Base-by-base conservation (phyloP, 345 rosid genomes). In the Corchorus capsularis region DNA sequence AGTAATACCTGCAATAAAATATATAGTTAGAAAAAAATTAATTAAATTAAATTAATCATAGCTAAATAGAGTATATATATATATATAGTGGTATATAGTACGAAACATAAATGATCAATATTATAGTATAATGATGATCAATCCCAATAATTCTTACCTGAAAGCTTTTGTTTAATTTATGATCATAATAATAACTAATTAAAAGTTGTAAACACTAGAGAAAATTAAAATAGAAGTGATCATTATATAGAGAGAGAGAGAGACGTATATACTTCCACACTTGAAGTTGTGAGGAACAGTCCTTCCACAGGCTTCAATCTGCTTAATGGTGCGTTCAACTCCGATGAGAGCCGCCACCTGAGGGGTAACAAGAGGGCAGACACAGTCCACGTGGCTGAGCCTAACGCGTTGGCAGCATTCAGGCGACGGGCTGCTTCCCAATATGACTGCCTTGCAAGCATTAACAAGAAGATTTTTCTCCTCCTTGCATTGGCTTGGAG, bases 251-350 rank as follows among this genome's bases (percentile, higher is more conserved):
- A 15, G 56, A 52, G 7, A 43, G 47, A 43, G 47, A 43, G 6
- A 4, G 9, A 41, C 12, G 2, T 39, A 39, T 39, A 39, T 6
- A 39, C 49, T 59, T 75, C 79, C 79, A 63, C 79, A 79, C 39
- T 75, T 79, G 76, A 79, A 75, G 75, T 79, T 69, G 53, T 53
- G 82, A 32, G 82, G 82, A 39, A 79, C 79, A 2, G 68, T 54
- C 43, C 79, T 62, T 50, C 79, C 82, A 16, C 82, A 74, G 1
- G 65, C 72, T 74, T 74, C 65, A 19, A 79, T 75, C 50, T 63
- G 79, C 62, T 54, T 79, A 55, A 79, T 71, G 65, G 76, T 64
- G 20, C 79, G 79, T 69, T 69, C n/a, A 12, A 79, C 75, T 0
- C 61, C 61, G 8, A 79, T 49, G 19, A 74, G 66, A 1, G 78